Evolutionary conservation across 2,329 filamentous ascomycete genomes (phyloP).

Genomic region (Ceratocystis albifundus): DNA sequence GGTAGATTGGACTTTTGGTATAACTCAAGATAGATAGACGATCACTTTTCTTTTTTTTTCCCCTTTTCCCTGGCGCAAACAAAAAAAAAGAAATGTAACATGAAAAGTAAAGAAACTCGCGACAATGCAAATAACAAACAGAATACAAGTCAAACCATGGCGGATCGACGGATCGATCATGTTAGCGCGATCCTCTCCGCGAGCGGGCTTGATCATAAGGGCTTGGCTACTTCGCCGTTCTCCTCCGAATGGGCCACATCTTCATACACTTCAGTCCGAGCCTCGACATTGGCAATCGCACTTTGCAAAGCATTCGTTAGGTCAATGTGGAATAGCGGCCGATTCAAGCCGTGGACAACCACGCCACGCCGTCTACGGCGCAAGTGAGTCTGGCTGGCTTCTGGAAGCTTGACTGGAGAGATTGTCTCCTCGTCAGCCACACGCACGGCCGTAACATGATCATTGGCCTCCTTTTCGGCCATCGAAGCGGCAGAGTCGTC

Average conservation of each 20-base stretch:
- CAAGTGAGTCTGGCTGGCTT: not conserved
- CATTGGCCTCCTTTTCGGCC: conserved; percentile 54
- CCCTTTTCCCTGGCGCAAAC: too few species aligned
- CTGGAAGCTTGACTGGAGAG: not conserved
- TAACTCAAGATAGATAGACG: too few species aligned
- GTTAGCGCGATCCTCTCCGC: not conserved
- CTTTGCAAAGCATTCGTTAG: conserved; percentile 79
- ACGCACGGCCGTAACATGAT: conserved; percentile 28
- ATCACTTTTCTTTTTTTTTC: too few species aligned
- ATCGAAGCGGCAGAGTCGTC: conserved; percentile 54
- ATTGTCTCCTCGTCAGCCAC: conserved; percentile 16
- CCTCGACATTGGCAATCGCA: conserved; percentile 68
- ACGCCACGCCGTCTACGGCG: conserved; percentile 41
- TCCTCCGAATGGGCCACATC: conserved; percentile 4
- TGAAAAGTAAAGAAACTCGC: not conserved
- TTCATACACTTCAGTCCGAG: conserved; percentile 32
- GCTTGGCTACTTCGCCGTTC: conserved; percentile 13
- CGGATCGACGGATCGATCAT: too few species aligned
- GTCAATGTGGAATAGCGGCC: conserved; percentile 89
- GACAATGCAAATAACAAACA: conserved; percentile 8
- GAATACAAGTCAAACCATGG: not conserved
- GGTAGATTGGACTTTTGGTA: too few species aligned
- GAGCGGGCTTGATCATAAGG: not conserved
- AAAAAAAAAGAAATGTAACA: too few species aligned
- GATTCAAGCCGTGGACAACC: conserved; percentile 72